Percentiles rank a stretch among this genome's conserved stretches.
These are phyloP conservation scores for Cladorrhinum sp. DNA, from an alignment of 2,329 filamentous ascomycete species.

Conservation along the genomic window DNA sequence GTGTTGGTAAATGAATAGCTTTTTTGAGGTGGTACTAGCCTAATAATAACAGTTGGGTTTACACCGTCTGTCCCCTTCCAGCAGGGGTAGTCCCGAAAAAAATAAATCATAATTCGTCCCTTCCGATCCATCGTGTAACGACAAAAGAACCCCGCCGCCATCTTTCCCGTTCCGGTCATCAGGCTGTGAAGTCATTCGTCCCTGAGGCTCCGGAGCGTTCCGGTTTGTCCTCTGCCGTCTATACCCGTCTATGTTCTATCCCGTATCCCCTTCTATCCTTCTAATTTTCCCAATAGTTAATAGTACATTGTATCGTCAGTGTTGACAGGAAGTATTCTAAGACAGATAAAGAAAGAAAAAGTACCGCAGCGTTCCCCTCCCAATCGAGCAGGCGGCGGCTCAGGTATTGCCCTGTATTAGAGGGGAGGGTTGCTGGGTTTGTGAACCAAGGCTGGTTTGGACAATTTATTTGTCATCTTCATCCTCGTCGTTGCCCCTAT, in stretches of 20 bases:
- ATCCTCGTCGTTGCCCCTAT: conserved; percentile 38
- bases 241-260: background rate
- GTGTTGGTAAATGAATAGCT: conserved; percentile 42
- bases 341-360: conserved; percentile 7
- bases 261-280: background rate
- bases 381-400: conserved; percentile 10
- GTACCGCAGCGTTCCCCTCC: background rate
- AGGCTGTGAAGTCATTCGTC: conserved; percentile 11
- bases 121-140: conserved; percentile 4
- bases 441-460: conserved; percentile 1
- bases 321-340: conserved; percentile 7
- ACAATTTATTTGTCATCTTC: conserved; percentile 30
- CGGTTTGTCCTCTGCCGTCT: background rate
- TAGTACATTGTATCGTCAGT: conserved; percentile 8
- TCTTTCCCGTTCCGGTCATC: background rate
- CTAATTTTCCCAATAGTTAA: conserved; percentile 3
- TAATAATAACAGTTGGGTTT: conserved; percentile 12
- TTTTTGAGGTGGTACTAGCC: background rate
- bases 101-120: conserved; percentile 1
- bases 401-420: background rate
- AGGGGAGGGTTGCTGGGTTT: background rate
- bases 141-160: conserved; percentile 6
- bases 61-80: conserved; percentile 10
- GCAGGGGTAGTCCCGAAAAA: background rate
- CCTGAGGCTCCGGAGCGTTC: background rate